Base-by-base conservation (phyloP, 176 grass and related monocot genomes). In the Oryza officinalis region DNA sequence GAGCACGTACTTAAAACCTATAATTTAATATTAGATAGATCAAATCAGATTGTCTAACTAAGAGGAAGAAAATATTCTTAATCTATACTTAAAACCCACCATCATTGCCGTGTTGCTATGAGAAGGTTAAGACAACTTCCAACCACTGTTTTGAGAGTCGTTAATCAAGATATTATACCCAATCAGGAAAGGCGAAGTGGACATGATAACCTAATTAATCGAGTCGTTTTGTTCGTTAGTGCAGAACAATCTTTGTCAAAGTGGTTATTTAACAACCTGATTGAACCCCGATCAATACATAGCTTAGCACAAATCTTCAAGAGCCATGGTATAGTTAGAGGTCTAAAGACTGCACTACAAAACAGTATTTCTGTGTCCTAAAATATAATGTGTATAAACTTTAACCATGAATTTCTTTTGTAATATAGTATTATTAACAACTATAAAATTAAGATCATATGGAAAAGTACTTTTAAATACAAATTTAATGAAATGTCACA, bases 1-100 rank as follows among this genome's bases (percentile, higher is more conserved):
- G 64, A 54, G 26, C 83, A 82, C 66, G 78, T 89, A 89, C 65
- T 65, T 26, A 10, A 44, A 33, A 41, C 41, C 40, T 84, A 60
- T 67, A 43, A 13, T 85, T 77, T 85, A 66, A 12, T 65, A 26
- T 52, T 46, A 1, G 32, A 44, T 23, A 6, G 10, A 23, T 28
- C 18, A 73, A 14, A 27, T 72, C 23, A 46, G 23, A 1, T 13
- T 72, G 25, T 27, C 44, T 72, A 72, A 10, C 45, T 72, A 72
- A 22, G 13, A 57, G 12, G 15, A 74, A 18, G 12, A 74, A 74
- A 15, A 46, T 32, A 2, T 61, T 14, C 6, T 74, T 74, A 47
- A 63, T 68, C 10, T 47, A 49, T 9, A 20, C 20, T 8, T 59
- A 59, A 59, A 59, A n/a, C 54, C 54, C 1, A n/a, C 17, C 68